Percentiles rank a stretch among this genome's conserved stretches.
Conservation (phyloP, 2,329 filamentous ascomycete genomes). For the Trichophyton mentagrophytes region DNA sequence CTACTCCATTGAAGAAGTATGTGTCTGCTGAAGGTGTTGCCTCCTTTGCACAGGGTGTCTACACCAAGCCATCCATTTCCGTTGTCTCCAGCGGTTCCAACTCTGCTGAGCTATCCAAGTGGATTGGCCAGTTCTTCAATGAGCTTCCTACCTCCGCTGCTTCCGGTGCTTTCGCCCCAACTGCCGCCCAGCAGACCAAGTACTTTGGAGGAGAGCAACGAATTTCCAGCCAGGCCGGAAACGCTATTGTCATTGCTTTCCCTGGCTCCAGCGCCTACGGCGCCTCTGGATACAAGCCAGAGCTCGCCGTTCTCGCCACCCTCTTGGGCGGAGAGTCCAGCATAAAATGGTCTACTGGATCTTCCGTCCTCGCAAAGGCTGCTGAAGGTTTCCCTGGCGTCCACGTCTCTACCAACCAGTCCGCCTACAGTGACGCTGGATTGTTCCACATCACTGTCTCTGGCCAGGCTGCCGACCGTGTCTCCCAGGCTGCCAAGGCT, state of each 20-base stretch:
- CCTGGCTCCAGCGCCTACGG: slow-evolving; percentile 69
- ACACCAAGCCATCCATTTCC: slow-evolving; percentile 80
- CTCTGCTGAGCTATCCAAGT: slow-evolving; percentile 65
- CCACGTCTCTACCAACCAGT: slow-evolving; percentile 60
- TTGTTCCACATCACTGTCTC: slow-evolving; percentile 72
- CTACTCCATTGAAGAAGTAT: slow-evolving; percentile 65
- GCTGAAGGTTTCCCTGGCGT: slow-evolving; percentile 53
- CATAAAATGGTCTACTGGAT: slow-evolving; percentile 93
- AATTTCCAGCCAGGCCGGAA: slow-evolving; percentile 61
- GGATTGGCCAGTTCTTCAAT: slow-evolving; percentile 87
- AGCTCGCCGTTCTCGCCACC: slow-evolving; percentile 72
- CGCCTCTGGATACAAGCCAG: slow-evolving; percentile 66
- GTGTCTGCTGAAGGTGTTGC: slow-evolving; percentile 62
- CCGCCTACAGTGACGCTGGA: slow-evolving; percentile 85
- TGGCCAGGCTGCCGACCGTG: slow-evolving; percentile 54
- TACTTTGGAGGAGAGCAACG: slow-evolving; percentile 96
- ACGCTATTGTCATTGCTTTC: slow-evolving; percentile 83
- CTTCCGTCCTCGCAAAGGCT: slow-evolving; percentile 77
- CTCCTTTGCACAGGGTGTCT: slow-evolving; percentile 64
- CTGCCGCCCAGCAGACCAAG: slow-evolving; percentile 49
- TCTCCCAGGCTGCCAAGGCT: slow-evolving; percentile 61
- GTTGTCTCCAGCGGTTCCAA: slow-evolving; percentile 81
- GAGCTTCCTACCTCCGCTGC: slow-evolving; percentile 43
- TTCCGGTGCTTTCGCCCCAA: slow-evolving; percentile 42
- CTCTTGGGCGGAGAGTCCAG: slow-evolving; percentile 80